Evolutionary conservation across 2,329 filamentous ascomycete genomes (phyloP), one percentile per base, ranked within the genome.

Genomic region (Peltaster fructicola): DNA sequence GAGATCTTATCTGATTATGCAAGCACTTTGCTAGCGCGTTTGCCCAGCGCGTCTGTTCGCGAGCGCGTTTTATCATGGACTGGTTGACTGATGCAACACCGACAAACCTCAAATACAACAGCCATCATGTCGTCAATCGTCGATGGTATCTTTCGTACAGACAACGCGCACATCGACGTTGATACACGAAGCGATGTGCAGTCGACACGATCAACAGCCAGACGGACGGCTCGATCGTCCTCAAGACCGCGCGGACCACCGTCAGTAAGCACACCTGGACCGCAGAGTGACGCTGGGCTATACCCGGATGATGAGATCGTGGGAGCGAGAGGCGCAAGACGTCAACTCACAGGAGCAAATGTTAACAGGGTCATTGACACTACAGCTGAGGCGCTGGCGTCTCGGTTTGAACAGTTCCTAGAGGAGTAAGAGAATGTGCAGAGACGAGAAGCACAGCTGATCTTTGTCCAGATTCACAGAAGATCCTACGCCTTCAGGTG

Each of bases 371-470:
- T 85, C 5, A 72, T 81, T 34, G 80, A 90, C 50, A 65, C 65
- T 30, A 74, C 80, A 24, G 79, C 76, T 33, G 62, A 79, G 35
- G 67, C 73, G 26, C 66, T 85, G 14, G 75, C 80, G 44, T 62
- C 73, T 28, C 68, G 74, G 29, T 88, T 90, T 45, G 73, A 84
- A 50, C 63, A 65, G 36, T 90, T 88, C 44, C 66, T 90, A 14
- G 76, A 88, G 44, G 67, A 63, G 75, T 82, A 48, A 44, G 63
- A 47, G 16, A 8, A 8, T 14, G 15, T 17, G 8, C 28, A 7
- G 6, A 16, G 20, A 18, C 20, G 11, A 13, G 6, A 17, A 4
- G 17, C 17, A 23, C 11, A 2, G 23, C 32, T 37, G 31, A 40
- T 24, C 7, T 12, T 22, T 2, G 4, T 24, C 13, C 23, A 60